These are phyloP conservation scores for Rhizopus delemar DNA, from an alignment of 371 early-diverging fungal genomes.

Conservation along the genomic window DNA sequence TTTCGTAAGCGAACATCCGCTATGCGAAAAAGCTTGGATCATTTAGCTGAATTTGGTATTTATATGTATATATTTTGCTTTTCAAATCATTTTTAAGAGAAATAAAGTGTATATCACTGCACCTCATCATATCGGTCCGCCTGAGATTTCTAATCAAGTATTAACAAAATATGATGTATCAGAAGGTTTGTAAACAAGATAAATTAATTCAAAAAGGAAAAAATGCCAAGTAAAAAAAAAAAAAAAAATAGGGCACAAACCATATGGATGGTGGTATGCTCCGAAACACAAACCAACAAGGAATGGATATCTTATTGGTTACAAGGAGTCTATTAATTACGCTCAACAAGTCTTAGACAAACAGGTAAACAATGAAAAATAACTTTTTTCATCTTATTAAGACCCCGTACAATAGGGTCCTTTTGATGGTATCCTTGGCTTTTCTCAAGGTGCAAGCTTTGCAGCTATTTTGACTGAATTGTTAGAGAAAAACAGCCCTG, in stretches of 20 bases:
- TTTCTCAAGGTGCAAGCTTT: slow-evolving; percentile 67
- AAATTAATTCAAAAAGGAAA: slow-evolving; percentile 1
- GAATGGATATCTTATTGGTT: slow-evolving; percentile 45
- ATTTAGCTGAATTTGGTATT: slow-evolving; percentile 49
- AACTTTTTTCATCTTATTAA: background rate
- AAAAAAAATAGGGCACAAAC: slow-evolving; percentile 30
- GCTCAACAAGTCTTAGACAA: slow-evolving; percentile 42
- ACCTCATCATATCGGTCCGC: slow-evolving; percentile 52
- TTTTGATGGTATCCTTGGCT: slow-evolving; percentile 69
- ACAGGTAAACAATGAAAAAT: slow-evolving; percentile 29
- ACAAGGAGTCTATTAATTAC: slow-evolving; percentile 48
- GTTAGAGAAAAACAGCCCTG: slow-evolving; percentile 23
- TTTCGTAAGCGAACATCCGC: slow-evolving; percentile 60
- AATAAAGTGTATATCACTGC: slow-evolving; percentile 53
- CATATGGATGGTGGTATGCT: slow-evolving; percentile 55
- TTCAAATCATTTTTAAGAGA: background rate
- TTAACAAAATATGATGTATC: slow-evolving; percentile 22
- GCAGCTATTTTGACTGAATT: slow-evolving; percentile 56
- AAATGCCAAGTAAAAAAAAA: background rate
- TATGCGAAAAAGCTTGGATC: slow-evolving; percentile 54
- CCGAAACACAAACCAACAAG: slow-evolving; percentile 38
- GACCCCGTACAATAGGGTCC: slow-evolving; percentile 46
- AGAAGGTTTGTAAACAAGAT: slow-evolving; percentile 28
- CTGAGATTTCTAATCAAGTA: slow-evolving; percentile 36
- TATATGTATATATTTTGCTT: background rate